Conservation (phyloP, 208 protist species). For the Acanthamoeba healyi region DNA sequence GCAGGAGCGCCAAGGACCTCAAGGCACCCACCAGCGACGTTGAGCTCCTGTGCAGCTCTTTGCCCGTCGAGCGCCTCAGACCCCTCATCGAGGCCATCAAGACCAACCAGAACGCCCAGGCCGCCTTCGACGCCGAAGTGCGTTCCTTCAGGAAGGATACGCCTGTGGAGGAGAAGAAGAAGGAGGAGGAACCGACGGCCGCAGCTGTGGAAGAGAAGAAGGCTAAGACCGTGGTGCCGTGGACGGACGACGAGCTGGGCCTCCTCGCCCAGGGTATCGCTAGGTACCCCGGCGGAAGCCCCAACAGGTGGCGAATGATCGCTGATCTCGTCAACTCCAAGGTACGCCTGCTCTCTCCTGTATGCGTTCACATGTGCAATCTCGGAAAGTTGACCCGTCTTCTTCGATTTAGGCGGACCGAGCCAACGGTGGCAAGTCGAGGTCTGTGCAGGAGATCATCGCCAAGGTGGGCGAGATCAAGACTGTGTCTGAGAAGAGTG, state of each 20-base stretch:
- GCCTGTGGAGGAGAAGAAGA: background rate
- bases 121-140: slow-evolving; percentile 32
- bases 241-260: slow-evolving; percentile 94
- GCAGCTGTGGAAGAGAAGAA: slow-evolving; percentile 82
- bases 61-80: slow-evolving; percentile 43
- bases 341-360: background rate
- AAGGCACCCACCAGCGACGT: background rate
- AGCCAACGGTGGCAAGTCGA: slow-evolving; percentile 72
- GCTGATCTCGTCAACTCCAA: slow-evolving; percentile 83
- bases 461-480: slow-evolving; percentile 92
- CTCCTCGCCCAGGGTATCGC: slow-evolving; percentile 95
- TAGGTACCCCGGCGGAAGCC: slow-evolving; percentile 94
- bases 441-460: slow-evolving; percentile 92
- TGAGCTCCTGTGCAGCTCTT: background rate
- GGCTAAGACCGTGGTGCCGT: slow-evolving; percentile 83
- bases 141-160: background rate
- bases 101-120: background rate
- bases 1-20: background rate
- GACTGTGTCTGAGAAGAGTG: slow-evolving; percentile 84
- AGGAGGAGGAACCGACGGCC: background rate
- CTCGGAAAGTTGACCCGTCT: slow-evolving; percentile 53
- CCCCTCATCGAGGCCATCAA: slow-evolving; percentile 14
- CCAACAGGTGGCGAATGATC: slow-evolving; percentile 95
- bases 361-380: background rate
- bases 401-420: slow-evolving; percentile 92